phyloP scores from a whole-genome alignment of 352 stramenopile genomes.

The Globisporangium nagaii region DNA sequence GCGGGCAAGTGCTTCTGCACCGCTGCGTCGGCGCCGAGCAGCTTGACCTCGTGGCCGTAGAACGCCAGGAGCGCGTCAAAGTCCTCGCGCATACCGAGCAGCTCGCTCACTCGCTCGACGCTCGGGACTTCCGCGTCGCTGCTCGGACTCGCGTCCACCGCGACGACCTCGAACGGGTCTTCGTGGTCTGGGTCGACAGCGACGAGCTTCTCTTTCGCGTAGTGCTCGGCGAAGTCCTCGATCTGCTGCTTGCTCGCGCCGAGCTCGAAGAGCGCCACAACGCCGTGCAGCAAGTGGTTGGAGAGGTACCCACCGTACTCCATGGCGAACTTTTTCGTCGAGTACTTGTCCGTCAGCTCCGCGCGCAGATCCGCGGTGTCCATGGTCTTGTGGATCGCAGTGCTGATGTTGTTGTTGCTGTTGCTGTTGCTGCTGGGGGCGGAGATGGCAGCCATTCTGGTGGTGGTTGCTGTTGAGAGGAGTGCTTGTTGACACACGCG shows the following conservation, averaged over 20 bases:
- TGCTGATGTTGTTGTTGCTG: background rate
- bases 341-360: conserved; percentile 23
- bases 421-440: background rate
- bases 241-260: conserved; percentile 15
- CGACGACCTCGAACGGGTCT: conserved; percentile 2
- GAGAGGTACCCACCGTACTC: conserved; percentile 31
- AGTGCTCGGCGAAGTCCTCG: conserved; percentile 17
- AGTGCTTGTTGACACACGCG: background rate
- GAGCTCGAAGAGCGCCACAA: conserved; percentile 24
- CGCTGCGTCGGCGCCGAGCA: conserved; percentile 14
- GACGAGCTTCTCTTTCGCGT: conserved; percentile 18
- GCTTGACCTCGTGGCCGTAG: conserved; percentile 26
- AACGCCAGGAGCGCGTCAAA: conserved; percentile 28
- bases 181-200: conserved; percentile 1
- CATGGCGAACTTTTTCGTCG: conserved; percentile 26
- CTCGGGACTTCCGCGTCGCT: background rate
- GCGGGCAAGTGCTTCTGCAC: conserved; percentile 21
- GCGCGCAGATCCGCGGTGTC: conserved; percentile 8
- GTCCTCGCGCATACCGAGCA: conserved; percentile 20
- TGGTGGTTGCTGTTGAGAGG: background rate
- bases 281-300: conserved; percentile 31
- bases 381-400: background rate
- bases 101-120: conserved; percentile 5
- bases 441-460: background rate
- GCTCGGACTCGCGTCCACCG: conserved; percentile 1